Evolutionary conservation across 2,329 filamentous ascomycete genomes (phyloP).

Genomic region (Fusarium algeriense): DNA sequence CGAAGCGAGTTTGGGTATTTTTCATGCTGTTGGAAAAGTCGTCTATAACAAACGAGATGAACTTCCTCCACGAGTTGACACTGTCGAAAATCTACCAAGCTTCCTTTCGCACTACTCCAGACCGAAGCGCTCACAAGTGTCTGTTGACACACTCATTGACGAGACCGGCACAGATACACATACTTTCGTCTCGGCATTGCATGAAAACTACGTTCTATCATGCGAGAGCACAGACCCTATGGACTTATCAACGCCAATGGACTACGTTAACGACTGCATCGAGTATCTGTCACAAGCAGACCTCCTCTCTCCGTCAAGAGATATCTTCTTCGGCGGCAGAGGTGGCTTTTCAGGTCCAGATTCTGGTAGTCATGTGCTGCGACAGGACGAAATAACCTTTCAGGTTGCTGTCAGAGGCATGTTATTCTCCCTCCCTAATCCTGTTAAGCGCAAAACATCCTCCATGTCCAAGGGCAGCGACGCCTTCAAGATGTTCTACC

Average conservation of each 20-base stretch:
- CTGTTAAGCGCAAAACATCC: slow-evolving; percentile 78
- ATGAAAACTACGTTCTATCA: slow-evolving; percentile 93
- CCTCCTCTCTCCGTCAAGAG: slow-evolving; percentile 80
- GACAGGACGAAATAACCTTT: slow-evolving; percentile 95
- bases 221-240: slow-evolving; percentile 70
- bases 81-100: slow-evolving; percentile 68
- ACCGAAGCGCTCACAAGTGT: slow-evolving; percentile 73
- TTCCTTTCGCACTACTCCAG: slow-evolving; percentile 69
- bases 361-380: slow-evolving; percentile 77
- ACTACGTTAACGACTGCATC: slow-evolving; percentile 86
- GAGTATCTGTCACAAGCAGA: slow-evolving; percentile 90
- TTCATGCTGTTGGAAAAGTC: slow-evolving; percentile 95
- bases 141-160: slow-evolving; percentile 83
- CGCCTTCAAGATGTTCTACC: slow-evolving; percentile 92
- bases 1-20: slow-evolving; percentile 91
- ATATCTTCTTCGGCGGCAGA: slow-evolving; percentile 73
- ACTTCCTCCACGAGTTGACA: slow-evolving; percentile 54
- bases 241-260: slow-evolving; percentile 73
- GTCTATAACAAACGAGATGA: slow-evolving; percentile 93
- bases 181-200: slow-evolving; percentile 89
- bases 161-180: slow-evolving; percentile 93
- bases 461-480: slow-evolving; percentile 64
- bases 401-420: slow-evolving; percentile 90
- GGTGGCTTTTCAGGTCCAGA: slow-evolving; percentile 67
- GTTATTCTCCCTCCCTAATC: slow-evolving; percentile 84